Evolutionary conservation across 164 flowering plant species (phyloP), one percentile per base, ranked within the genome.

Genomic region (Taxillus chinensis): DNA sequence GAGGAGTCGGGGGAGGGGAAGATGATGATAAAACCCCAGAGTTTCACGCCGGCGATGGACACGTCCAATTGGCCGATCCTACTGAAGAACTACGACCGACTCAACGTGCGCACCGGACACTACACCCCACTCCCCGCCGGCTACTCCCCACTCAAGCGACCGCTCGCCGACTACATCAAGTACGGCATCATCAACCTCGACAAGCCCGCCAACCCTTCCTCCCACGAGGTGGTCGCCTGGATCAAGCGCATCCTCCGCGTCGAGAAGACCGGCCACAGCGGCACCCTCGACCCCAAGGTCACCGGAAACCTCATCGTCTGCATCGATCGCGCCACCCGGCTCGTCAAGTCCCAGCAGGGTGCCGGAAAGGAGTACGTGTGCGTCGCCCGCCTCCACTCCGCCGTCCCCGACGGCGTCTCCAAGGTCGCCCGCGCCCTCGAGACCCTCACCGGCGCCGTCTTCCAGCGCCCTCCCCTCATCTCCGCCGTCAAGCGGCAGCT

Each of bases 301-400:
- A 87, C 90, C 12, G 93, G 93, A 0, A 85, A 83, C 52, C 66
- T 87, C 14, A 85, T 87, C 60, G 93, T 87, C 37, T 86, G 93
- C 68, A 82, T 86, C 62, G 90, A 86, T 60, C 61, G 90, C 48
- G 90, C 90, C 39, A 86, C 90, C 15, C 79, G 93, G 37, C 74
- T 86, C 0, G 93, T 86, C 12, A 86, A 86, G 55, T 86, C 93
- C 5, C 90, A 86, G 55, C 93, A 86, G 58, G 93, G 93, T 13
- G 93, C 93, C 3, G 92, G 92, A 0, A 86, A 86, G 59, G 89
- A 86, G 80, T 86, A 86, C 46, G 92, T 86, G 40, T 86, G 93
- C 57, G 69, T 86, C 16, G 93, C 89, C 11, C 70, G 93, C 7
- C 68, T 86, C 59, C 92, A 84, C 63, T 76, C 82, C 5, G 64